Evolutionary conservation across 306 rosid species (phyloP).

Genomic region (Trichosanthes truncata): DNA sequence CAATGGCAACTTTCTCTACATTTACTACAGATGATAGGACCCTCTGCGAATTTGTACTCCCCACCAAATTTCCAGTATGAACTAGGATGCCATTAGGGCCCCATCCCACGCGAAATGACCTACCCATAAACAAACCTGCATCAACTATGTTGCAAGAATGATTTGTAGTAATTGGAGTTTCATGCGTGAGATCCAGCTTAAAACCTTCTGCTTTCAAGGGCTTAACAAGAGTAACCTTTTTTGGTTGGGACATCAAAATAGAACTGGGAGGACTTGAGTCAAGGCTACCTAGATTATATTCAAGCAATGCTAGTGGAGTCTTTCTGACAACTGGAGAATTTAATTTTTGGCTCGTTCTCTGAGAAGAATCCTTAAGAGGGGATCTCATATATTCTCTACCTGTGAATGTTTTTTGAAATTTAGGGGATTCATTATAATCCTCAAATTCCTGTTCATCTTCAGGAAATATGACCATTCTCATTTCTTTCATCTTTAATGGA

Average conservation of each 20-base stretch:
- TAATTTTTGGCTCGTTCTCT: conserved; percentile 27
- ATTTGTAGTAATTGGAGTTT: conserved; percentile 51
- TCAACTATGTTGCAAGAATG: conserved; percentile 71
- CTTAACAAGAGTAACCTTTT: conserved; percentile 46
- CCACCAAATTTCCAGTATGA: conserved; percentile 66
- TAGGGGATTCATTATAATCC: conserved; percentile 22
- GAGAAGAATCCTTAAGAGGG: conserved; percentile 40
- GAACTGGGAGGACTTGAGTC: conserved; percentile 61
- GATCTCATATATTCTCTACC: conserved; percentile 43
- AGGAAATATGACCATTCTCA: conserved; percentile 84
- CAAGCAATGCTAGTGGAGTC: conserved; percentile 80
- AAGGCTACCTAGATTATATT: conserved; percentile 66
- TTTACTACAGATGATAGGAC: conserved; percentile 64
- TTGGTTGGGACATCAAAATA: conserved; percentile 76
- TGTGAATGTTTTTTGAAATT: conserved; percentile 26
- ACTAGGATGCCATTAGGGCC: conserved; percentile 92
- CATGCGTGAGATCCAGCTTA: conserved; percentile 56
- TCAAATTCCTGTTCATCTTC: conserved; percentile 41
- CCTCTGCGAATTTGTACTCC: conserved; percentile 36
- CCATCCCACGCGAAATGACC: conserved; percentile 96
- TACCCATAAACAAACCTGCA: conserved; percentile 95
- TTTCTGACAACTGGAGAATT: conserved; percentile 58
- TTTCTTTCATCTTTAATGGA: conserved; percentile 81
- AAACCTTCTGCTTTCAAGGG: conserved; percentile 61
- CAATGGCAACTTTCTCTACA: conserved; percentile 82